Base-by-base conservation (phyloP, 441 rosid genomes). In the Aleurites moluccanus region DNA sequence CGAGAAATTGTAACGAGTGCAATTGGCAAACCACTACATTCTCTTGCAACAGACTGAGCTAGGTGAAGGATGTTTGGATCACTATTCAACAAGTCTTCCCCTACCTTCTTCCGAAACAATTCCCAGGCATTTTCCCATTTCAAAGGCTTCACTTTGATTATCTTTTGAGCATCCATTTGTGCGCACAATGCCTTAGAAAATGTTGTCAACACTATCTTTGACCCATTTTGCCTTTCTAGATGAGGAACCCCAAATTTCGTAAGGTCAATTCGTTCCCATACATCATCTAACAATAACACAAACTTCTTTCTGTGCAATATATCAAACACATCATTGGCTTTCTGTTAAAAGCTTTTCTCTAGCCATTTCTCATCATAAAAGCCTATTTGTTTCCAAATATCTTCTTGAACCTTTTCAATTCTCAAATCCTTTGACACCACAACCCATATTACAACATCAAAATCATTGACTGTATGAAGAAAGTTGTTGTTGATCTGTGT, bases 401-500 rank as follows among this genome's bases (percentile, higher is more conserved):
- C 73, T 9, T 82, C 84, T 45, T 86, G 88, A 28, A 87, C 70
- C 47, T 76, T 82, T 57, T 64, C 84, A 56, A 84, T 66, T 11
- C 64, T 74, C 28, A 74, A 64, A 62, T 78, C 78, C 42, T 74
- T 78, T 28, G 90, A 85, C 40, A 86, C 87, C 18, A 78, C 76
- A 21, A 84, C 65, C 93, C 89, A 85, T 4, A 88, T 80, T 42
- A 85, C 79, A 56, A 79, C 18, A 73, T 86, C 81, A 75, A 84
- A 84, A 35, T 82, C 75, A 38, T 82, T 68, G 5, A 73, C 6
- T 15, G 66, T 74, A 2, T 56, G 44, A 50, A 59, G 65, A 65
- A 84, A 60, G 67, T 77, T 77, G 65, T 83, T 84, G 73, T 88
- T 85, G 60, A 89, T 79, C 68, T 80, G 77, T n/a, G 74, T 85